These are phyloP conservation scores for Penicillium polonicum DNA, from an alignment of 2,329 filamentous ascomycete genomes.

Conservation along the genomic window DNA sequence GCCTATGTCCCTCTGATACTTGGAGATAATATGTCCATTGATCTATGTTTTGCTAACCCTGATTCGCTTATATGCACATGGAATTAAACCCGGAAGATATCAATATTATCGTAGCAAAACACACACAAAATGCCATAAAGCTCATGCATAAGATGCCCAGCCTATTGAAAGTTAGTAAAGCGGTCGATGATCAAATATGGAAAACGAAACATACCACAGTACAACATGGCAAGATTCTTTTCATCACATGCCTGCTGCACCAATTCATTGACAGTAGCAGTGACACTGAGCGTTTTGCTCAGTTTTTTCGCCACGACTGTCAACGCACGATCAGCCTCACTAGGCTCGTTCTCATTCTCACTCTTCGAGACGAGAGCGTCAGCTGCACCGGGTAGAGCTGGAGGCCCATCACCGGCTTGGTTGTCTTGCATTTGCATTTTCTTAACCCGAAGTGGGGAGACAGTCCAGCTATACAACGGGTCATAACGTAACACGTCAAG, in stretches of 20 bases:
- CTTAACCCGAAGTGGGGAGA: slow-evolving; percentile 68
- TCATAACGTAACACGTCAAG: slow-evolving; percentile 98
- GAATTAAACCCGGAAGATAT: neutral
- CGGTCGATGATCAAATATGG: neutral
- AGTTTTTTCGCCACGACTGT: slow-evolving; percentile 95
- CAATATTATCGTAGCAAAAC: neutral
- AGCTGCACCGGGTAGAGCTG: slow-evolving; percentile 30
- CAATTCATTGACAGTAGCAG: slow-evolving; percentile 92
- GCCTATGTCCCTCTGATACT: no score
- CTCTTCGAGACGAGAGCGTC: slow-evolving; percentile 34
- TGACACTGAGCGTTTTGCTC: slow-evolving; percentile 87
- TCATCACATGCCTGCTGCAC: slow-evolving; percentile 96
- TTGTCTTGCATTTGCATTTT: slow-evolving; percentile 68
- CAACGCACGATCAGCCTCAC: slow-evolving; percentile 86
- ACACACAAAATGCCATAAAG: neutral
- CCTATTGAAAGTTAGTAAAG: neutral
- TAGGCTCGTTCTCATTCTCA: slow-evolving; percentile 57
- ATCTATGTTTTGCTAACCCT: neutral
- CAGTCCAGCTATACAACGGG: slow-evolving; percentile 92
- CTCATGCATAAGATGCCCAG: slow-evolving; percentile 5
- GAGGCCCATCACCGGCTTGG: slow-evolving; percentile 42
- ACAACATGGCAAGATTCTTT: slow-evolving; percentile 85
- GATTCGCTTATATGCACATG: neutral
- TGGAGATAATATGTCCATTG: neutral
- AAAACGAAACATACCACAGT: slow-evolving; percentile 56